A percentile compares a stretch with the other conserved stretches of the same genome.
Conservation (phyloP, 169 alveolate genomes). For the Babesia bigemina region DNA sequence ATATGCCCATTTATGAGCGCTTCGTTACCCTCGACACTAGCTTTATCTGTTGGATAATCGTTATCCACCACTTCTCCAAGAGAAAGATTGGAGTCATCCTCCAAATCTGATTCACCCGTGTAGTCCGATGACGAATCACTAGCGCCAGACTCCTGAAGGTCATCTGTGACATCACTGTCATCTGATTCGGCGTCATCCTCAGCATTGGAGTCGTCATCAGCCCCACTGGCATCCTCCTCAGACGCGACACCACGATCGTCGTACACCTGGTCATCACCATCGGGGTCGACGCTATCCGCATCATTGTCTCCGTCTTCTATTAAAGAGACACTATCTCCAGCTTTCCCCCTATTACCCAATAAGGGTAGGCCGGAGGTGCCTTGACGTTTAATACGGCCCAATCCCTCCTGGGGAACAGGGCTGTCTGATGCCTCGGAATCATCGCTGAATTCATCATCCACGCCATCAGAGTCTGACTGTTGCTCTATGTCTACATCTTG, state of each 20-base stretch:
- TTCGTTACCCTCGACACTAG: too few relatives aligned
- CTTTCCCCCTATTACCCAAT: neutral
- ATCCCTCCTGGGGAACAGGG: neutral
- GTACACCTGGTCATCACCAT: neutral
- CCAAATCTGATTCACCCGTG: neutral
- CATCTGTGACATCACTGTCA: neutral
- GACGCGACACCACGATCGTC: neutral
- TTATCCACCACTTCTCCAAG: too few relatives aligned
- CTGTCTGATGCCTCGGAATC: constrained; percentile 3
- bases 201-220: neutral
- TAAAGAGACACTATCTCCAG: neutral
- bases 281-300: constrained; percentile 9
- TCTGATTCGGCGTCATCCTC: constrained; percentile 5
- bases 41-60: too few relatives aligned
- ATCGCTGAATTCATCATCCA: neutral
- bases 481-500: neutral
- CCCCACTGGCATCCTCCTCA: neutral
- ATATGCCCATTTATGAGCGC: too few relatives aligned
- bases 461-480: neutral
- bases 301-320: neutral
- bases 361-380: neutral
- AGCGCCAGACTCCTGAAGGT: neutral
- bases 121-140: neutral
- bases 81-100: too few relatives aligned
- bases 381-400: neutral